Conservation (phyloP, 345 rosid species). For the Physaria fendleri region DNA sequence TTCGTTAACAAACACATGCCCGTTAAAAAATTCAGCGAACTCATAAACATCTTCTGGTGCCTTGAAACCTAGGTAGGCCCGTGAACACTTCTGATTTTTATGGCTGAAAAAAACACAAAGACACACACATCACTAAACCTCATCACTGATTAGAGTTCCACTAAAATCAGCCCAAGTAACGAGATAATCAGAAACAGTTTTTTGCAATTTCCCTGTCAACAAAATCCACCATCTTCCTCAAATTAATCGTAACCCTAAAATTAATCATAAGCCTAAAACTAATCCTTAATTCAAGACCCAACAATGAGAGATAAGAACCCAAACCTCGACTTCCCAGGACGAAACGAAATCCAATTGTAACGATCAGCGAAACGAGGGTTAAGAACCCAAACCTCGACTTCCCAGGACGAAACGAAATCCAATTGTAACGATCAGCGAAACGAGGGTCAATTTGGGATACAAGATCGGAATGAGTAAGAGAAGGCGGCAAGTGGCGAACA, state of each 20-base stretch:
- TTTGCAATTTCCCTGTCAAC: not conserved
- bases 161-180: not conserved
- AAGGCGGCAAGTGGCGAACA: constrained; percentile 69
- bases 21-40: constrained; percentile 62
- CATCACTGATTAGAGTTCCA: not conserved
- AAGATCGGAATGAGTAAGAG: constrained; percentile 51
- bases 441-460: constrained; percentile 49
- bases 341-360: constrained; percentile 52
- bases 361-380: constrained; percentile 40
- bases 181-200: not conserved
- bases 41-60: constrained; percentile 56
- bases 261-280: constrained; percentile 15
- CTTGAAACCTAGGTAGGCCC: constrained; percentile 58
- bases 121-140: constrained; percentile 17
- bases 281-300: constrained; percentile 4
- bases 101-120: constrained; percentile 32
- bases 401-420: constrained; percentile 53
- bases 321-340: constrained; percentile 52
- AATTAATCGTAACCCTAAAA: constrained; percentile 17
- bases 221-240: not conserved
- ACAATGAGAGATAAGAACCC: not conserved
- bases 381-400: constrained; percentile 39
- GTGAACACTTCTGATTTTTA: constrained; percentile 46
- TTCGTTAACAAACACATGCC: constrained; percentile 67
- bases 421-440: constrained; percentile 49